phyloP scores from a whole-genome alignment of 169 alveolate species.

The Eimeria tenella region DNA sequence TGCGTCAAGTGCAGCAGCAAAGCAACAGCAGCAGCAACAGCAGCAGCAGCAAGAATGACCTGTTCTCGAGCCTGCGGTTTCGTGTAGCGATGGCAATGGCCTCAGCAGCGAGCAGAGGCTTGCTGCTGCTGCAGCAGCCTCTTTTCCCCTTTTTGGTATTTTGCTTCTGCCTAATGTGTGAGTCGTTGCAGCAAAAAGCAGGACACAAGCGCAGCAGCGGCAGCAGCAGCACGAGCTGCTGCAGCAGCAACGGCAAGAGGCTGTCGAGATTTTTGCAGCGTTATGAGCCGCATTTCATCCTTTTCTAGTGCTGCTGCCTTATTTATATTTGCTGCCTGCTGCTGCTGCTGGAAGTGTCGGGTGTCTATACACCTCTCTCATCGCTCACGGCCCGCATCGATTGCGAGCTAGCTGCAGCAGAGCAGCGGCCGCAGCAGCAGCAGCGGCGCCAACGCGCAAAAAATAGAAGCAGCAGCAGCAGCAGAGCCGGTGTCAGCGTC shows the following conservation, averaged over 20 bases:
- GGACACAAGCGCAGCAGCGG: not conserved
- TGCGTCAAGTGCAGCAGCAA: not conserved
- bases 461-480: slow-evolving; percentile 4
- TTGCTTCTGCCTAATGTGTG: not conserved
- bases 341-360: not conserved
- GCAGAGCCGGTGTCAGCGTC: too few species aligned
- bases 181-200: not conserved
- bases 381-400: not conserved
- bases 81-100: not conserved
- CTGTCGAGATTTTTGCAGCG: not conserved
- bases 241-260: not conserved
- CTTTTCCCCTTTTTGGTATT: slow-evolving; percentile 1
- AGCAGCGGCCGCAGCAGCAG: not conserved
- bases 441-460: not conserved
- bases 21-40: slow-evolving; percentile 38
- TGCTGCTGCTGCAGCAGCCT: slow-evolving; percentile 19
- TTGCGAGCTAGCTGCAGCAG: not conserved
- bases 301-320: not conserved
- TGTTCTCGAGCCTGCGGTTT: not conserved
- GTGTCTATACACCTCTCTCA: not conserved
- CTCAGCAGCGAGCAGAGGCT: slow-evolving; percentile 20
- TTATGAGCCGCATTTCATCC: not conserved
- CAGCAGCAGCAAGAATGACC: slow-evolving; percentile 30
- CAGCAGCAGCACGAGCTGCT: slow-evolving; percentile 3
- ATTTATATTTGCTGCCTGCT: not conserved